A percentile compares a stretch with the other conserved stretches of the same genome.
Conservation (phyloP, 441 rosid genomes). For the Populus trichocarpa region DNA sequence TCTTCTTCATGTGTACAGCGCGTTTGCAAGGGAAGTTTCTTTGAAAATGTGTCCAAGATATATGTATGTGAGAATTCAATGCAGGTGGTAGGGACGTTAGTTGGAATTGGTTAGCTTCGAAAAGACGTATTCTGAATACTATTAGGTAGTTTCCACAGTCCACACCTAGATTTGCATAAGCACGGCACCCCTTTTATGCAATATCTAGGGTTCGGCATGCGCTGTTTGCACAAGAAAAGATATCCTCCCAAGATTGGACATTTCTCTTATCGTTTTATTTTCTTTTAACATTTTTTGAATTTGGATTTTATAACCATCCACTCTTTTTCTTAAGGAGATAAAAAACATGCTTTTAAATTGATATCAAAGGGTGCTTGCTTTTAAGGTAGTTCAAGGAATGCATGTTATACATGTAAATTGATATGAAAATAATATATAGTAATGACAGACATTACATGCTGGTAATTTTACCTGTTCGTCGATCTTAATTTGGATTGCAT, state of each 20-base stretch:
- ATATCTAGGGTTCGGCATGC: background rate
- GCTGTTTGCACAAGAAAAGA: background rate
- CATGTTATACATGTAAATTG: too few relatives aligned
- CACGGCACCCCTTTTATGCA: background rate
- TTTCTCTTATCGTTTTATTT: too few relatives aligned
- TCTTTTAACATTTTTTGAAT: background rate
- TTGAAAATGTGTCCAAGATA: background rate
- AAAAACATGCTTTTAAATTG: too few relatives aligned
- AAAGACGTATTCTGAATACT: too few relatives aligned
- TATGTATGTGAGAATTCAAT: background rate
- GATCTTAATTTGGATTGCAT: background rate
- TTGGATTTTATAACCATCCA: too few relatives aligned
- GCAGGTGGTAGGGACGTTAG: background rate
- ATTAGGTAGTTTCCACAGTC: too few relatives aligned
- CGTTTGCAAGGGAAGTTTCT: background rate
- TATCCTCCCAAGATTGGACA: background rate
- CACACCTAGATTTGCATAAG: too few relatives aligned
- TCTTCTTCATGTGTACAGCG: background rate
- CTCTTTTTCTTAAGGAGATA: background rate
- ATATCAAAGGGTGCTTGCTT: too few relatives aligned
- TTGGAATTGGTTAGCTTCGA: background rate
- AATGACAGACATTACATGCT: too few relatives aligned
- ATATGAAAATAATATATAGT: too few relatives aligned
- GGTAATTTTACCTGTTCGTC: too few relatives aligned
- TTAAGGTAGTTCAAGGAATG: too few relatives aligned